These are phyloP conservation scores for Crithidia acanthocephali DNA, from an alignment of 208 protist genomes.

Conservation along the genomic window DNA sequence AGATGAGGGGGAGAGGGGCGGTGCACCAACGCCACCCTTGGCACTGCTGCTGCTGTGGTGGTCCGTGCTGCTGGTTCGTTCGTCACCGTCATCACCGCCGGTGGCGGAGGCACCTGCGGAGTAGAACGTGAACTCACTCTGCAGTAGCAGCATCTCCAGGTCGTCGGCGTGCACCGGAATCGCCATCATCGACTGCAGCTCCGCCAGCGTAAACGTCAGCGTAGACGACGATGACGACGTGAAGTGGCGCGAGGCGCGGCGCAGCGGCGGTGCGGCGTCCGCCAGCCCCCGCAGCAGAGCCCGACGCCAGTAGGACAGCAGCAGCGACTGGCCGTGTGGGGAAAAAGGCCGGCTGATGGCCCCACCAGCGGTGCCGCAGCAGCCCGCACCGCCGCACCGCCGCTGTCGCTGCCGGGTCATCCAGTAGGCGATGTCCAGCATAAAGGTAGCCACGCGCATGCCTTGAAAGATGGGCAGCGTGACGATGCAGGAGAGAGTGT, in stretches of 20 bases:
- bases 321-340: slow-evolving; percentile 60
- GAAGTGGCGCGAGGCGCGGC: slow-evolving; percentile 1
- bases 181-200: slow-evolving; percentile 32
- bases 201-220: slow-evolving; percentile 20
- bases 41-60: neutral
- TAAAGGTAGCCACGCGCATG: slow-evolving; percentile 49
- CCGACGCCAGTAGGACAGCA: slow-evolving; percentile 70
- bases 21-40: neutral
- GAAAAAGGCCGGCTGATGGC: slow-evolving; percentile 75
- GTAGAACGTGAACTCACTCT: slow-evolving; percentile 39
- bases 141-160: slow-evolving; percentile 35
- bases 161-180: slow-evolving; percentile 47
- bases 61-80: neutral
- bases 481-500: slow-evolving; percentile 75
- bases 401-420: slow-evolving; percentile 57
- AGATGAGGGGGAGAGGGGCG: neutral
- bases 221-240: neutral
- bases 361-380: slow-evolving; percentile 53
- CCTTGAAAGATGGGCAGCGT: slow-evolving; percentile 74
- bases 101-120: neutral
- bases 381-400: slow-evolving; percentile 47
- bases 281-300: slow-evolving; percentile 31
- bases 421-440: slow-evolving; percentile 67
- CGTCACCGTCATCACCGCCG: neutral
- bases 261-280: slow-evolving; percentile 12